Evolutionary conservation across 169 alveolate genomes (phyloP).

Genomic region (Cryptosporidium sp.): DNA sequence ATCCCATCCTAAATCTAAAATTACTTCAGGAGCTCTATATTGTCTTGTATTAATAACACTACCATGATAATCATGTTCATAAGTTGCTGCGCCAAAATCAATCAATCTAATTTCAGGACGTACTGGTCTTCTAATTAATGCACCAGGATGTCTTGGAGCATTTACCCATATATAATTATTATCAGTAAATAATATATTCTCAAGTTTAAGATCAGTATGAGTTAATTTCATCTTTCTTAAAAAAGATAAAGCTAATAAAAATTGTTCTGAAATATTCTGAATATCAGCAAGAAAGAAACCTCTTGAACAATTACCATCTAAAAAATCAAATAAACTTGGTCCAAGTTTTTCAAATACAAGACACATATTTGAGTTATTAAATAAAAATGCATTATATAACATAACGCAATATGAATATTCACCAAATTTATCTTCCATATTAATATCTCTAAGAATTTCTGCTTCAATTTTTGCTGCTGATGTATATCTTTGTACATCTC

Average conservation of each 20-base stretch:
- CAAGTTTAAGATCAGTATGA: constrained; percentile 99
- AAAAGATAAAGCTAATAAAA: constrained; percentile 92
- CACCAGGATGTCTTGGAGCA: constrained; percentile 82
- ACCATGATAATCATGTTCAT: constrained; percentile 94
- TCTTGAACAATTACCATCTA: constrained; percentile 92
- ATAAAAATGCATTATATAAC: constrained; percentile 90
- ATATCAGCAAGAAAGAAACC: constrained; percentile 93
- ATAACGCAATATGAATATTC: constrained; percentile 90
- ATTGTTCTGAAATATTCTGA: constrained; percentile 91
- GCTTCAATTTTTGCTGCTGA: constrained; percentile 97
- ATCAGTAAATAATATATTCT: constrained; percentile 92
- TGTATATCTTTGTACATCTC: constrained; percentile 94
- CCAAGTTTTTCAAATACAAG: constrained; percentile 97
- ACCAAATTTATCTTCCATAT: constrained; percentile 86
- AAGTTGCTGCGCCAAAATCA: constrained; percentile 99
- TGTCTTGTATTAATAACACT: constrained; percentile 97
- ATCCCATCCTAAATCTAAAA: constrained; percentile 93
- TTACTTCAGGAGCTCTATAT: constrained; percentile 98
- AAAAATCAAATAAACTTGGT: constrained; percentile 93
- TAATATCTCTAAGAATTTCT: constrained; percentile 90
- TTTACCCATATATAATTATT: constrained; percentile 79
- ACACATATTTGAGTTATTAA: constrained; percentile 90
- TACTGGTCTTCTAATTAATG: constrained; percentile 85
- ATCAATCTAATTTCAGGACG: constrained; percentile 92
- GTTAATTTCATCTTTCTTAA: constrained; percentile 91